A percentile compares a stretch with the other conserved stretches of the same genome.
Evolutionary conservation across 768 basidiomycete species (phyloP).

Genomic region (Lactifluus subvellereus): DNA sequence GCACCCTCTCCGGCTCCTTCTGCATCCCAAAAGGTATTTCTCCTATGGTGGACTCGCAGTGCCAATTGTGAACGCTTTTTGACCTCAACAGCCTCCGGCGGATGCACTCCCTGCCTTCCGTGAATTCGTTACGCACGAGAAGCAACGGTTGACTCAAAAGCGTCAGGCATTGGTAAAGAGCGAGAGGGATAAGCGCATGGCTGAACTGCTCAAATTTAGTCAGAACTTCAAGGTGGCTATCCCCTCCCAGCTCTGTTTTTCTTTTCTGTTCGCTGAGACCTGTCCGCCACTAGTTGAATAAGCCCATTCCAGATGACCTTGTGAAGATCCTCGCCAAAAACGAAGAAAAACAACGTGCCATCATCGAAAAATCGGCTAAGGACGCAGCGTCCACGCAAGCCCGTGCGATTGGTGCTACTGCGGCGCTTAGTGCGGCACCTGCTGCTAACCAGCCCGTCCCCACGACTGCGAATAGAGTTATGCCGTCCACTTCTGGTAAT

Average conservation of each 20-base stretch:
- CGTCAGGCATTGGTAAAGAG: constrained; percentile 82
- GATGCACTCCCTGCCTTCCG: constrained; percentile 83
- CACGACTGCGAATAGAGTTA: constrained; percentile 32
- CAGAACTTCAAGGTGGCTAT: constrained; percentile 82
- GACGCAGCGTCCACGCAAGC: constrained; percentile 65
- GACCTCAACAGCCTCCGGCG: constrained; percentile 48
- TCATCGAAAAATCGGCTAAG: constrained; percentile 66
- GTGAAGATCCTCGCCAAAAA: constrained; percentile 91
- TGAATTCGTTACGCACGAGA: constrained; percentile 89
- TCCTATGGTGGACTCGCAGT: not conserved
- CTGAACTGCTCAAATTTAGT: constrained; percentile 90
- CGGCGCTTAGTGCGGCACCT: constrained; percentile 42
- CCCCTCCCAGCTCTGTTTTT: not conserved
- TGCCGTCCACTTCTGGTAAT: constrained; percentile 19
- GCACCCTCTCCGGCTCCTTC: constrained; percentile 61
- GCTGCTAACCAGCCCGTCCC: constrained; percentile 30
- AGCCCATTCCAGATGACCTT: constrained; percentile 92
- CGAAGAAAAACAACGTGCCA: constrained; percentile 80
- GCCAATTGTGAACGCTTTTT: constrained; percentile 10
- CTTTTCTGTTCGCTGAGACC: not conserved
- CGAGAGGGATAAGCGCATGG: constrained; percentile 92
- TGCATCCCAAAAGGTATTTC: constrained; percentile 46
- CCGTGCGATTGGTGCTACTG: constrained; percentile 48
- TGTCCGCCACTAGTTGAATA: constrained; percentile 59
- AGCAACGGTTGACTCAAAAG: constrained; percentile 85